A percentile compares a stretch with the other conserved stretches of the same genome.
Evolutionary conservation across 1,284 basidiomycete species (phyloP).

Genomic region (Trametes pubescens): DNA sequence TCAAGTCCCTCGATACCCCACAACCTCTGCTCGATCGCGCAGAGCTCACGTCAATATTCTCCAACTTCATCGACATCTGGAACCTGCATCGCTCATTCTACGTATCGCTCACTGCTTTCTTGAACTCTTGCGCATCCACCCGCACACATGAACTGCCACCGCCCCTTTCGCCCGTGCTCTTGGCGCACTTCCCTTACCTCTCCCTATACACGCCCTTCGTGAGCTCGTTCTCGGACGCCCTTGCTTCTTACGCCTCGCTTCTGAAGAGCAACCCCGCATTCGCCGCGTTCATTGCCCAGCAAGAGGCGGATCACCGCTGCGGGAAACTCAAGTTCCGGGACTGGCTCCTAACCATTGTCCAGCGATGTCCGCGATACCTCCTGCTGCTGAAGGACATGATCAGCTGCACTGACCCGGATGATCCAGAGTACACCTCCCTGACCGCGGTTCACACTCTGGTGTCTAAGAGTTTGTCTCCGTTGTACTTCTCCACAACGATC

Average conservation of each 20-base stretch:
- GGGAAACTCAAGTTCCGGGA: conserved; percentile 79
- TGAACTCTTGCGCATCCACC: conserved; percentile 44
- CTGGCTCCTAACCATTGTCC: conserved; percentile 88
- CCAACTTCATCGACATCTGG: conserved; percentile 92
- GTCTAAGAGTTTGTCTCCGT: conserved; percentile 66
- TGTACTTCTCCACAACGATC: conserved; percentile 1
- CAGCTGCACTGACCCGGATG: conserved; percentile 64
- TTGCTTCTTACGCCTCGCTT: conserved; percentile 62
- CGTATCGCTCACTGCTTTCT: conserved; percentile 59
- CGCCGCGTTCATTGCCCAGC: conserved; percentile 63
- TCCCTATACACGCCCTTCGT: conserved; percentile 85
- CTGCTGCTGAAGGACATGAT: conserved; percentile 84
- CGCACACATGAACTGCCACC: conserved; percentile 34
- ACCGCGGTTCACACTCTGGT: conserved; percentile 69
- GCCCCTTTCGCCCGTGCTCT: conserved; percentile 54
- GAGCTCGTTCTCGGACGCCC: conserved; percentile 75
- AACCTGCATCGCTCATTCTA: conserved; percentile 87
- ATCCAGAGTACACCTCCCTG: conserved; percentile 70
- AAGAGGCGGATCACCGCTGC: conserved; percentile 73
- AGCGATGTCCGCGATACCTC: conserved; percentile 87
- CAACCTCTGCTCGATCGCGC: conserved; percentile 74
- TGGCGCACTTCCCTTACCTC: conserved; percentile 62
- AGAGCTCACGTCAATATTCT: conserved; percentile 81
- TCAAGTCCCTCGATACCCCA: conserved; percentile 70
- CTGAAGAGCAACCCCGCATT: conserved; percentile 63